Conservation (phyloP, 192 early-diverging fungal genomes). For the Backusella australiensis region DNA sequence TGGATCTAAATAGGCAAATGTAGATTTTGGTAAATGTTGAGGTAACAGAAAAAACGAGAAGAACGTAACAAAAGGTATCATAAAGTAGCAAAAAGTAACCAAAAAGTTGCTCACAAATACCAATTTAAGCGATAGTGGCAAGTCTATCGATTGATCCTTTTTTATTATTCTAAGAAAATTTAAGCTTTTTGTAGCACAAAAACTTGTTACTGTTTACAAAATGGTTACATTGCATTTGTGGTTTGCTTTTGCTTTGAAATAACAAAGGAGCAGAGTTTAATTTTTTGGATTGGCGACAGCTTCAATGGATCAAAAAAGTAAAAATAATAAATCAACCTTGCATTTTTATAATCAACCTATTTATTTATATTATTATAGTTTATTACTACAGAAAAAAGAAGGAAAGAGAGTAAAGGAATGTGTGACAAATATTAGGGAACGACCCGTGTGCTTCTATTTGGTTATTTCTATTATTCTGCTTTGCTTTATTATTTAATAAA, state of each 20-base stretch:
- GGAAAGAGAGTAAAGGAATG: not conserved
- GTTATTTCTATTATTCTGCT: not conserved
- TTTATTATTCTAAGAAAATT: not conserved
- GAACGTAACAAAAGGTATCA: too few relatives aligned
- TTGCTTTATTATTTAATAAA: not conserved
- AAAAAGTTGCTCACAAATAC: not conserved
- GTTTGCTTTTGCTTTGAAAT: not conserved
- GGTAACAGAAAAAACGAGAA: not conserved
- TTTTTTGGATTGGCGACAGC: not conserved
- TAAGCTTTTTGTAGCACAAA: not conserved
- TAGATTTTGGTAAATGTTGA: not conserved
- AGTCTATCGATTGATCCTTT: not conserved
- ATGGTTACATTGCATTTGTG: not conserved
- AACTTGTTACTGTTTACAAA: not conserved
- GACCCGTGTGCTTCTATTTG: not conserved
- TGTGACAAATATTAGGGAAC: not conserved
- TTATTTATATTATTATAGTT: not conserved
- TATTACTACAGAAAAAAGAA: not conserved
- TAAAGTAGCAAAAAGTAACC: not conserved
- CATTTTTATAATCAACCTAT: not conserved
- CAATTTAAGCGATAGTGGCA: not conserved
- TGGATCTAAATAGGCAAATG: constrained; percentile 3
- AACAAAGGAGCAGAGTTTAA: not conserved
- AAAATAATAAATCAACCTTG: not conserved
- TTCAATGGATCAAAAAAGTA: not conserved